Evolutionary conservation across 2,329 filamentous ascomycete species (phyloP).

Genomic region (Nectriaceae sp.): DNA sequence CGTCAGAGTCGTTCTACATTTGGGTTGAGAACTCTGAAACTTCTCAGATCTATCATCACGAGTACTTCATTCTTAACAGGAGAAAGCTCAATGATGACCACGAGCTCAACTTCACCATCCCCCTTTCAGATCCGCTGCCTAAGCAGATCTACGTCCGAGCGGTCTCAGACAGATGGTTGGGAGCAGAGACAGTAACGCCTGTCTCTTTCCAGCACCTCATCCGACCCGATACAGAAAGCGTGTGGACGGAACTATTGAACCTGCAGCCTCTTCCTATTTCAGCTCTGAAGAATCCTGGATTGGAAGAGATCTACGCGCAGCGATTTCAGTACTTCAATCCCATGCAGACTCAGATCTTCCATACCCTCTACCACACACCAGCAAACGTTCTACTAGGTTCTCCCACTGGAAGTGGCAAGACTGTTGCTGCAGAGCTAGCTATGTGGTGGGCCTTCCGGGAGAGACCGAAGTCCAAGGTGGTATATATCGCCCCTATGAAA

Average conservation of each 20-base stretch:
- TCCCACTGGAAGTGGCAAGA: slow-evolving; percentile 96
- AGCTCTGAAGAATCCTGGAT: slow-evolving; percentile 80
- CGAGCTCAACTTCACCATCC: slow-evolving; percentile 97
- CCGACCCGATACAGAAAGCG: slow-evolving; percentile 92
- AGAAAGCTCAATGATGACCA: slow-evolving; percentile 95
- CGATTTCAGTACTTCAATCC: slow-evolving; percentile 97
- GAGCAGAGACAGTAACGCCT: slow-evolving; percentile 91
- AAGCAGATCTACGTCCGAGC: slow-evolving; percentile 95
- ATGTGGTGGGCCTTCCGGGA: slow-evolving; percentile 99
- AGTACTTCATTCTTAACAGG: slow-evolving; percentile 90
- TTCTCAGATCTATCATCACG: slow-evolving; percentile 95
- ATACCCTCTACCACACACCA: slow-evolving; percentile 89
- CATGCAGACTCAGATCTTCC: slow-evolving; percentile 99
- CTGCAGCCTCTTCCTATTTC: slow-evolving; percentile 86
- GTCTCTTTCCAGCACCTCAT: slow-evolving; percentile 98
- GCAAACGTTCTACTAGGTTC: slow-evolving; percentile 94
- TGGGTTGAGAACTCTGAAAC: slow-evolving; percentile 99
- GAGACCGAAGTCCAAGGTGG: slow-evolving; percentile 91
- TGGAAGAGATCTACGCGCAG: slow-evolving; percentile 87
- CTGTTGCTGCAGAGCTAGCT: slow-evolving; percentile 89
- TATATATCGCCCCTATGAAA: slow-evolving; percentile 99
- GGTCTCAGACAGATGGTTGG: slow-evolving; percentile 94
- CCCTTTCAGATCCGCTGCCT: slow-evolving; percentile 87
- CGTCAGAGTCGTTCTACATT: slow-evolving; percentile 95
- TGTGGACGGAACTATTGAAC: slow-evolving; percentile 92